These are phyloP conservation scores for Calendula officinalis DNA, from an alignment of 129 eudicot species.

Conservation along the genomic window DNA sequence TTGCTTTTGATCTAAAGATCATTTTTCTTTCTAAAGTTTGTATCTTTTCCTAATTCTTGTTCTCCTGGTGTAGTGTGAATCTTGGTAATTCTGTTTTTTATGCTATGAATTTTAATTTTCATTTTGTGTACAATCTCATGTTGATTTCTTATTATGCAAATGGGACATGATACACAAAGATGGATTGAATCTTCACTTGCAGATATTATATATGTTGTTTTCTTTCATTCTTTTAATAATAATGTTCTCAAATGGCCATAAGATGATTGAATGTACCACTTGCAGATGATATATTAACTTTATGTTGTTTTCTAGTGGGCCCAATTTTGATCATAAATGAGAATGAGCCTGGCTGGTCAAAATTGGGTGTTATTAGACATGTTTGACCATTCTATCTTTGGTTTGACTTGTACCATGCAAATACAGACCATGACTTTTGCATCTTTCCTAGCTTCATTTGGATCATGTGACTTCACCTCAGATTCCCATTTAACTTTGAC, in stretches of 20 bases:
- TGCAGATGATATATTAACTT: not conserved
- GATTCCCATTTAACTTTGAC: conserved; percentile 20
- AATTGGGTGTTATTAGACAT: conserved; percentile 10
- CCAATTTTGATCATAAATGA: conserved; percentile 9
- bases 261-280: not conserved
- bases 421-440: conserved; percentile 14
- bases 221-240: too few relatives aligned
- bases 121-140: not conserved
- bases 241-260: too few relatives aligned
- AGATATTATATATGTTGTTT: too few relatives aligned
- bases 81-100: not conserved
- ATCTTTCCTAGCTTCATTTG: conserved; percentile 1
- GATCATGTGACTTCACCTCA: conserved; percentile 6
- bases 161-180: not conserved
- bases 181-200: too few relatives aligned
- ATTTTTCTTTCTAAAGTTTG: not conserved
- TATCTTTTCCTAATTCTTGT: not conserved
- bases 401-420: conserved; percentile 10
- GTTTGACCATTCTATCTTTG: conserved; percentile 25
- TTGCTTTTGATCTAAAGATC: not conserved
- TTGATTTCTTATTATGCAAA: not conserved
- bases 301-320: conserved; percentile 15
- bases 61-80: not conserved
- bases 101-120: not conserved
- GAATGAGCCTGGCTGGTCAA: conserved; percentile 26